phyloP scores from a whole-genome alignment of 176 grass and related monocot genomes.

The Oryza meyeriana region DNA sequence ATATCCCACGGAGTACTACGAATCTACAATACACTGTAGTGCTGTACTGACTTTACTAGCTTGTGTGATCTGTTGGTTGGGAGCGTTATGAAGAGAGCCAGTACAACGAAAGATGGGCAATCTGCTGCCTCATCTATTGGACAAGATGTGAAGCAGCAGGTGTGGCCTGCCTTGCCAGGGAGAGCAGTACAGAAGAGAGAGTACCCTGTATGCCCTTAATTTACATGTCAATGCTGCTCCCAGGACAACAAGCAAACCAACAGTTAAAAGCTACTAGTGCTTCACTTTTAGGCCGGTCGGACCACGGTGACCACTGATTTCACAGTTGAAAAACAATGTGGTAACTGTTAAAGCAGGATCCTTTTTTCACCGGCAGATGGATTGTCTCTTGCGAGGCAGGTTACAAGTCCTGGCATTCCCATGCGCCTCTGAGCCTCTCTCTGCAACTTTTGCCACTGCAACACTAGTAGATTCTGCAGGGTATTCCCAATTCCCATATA shows the following conservation, averaged over 20 bases:
- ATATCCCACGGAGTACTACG: not conserved
- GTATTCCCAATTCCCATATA: constrained; percentile 1
- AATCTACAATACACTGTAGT: not conserved
- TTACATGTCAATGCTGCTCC: not conserved
- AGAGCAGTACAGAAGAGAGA: not conserved
- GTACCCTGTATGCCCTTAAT: not conserved
- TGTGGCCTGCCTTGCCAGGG: not conserved
- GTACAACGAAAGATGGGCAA: constrained; percentile 4
- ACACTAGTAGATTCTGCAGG: constrained; percentile 31
- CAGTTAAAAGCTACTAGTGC: constrained; percentile 29
- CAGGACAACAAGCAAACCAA: constrained; percentile 7
- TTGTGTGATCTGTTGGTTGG: constrained; percentile 6
- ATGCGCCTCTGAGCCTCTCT: not conserved
- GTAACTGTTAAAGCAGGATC: constrained; percentile 20
- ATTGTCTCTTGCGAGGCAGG: constrained; percentile 32
- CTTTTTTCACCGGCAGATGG: constrained; percentile 1
- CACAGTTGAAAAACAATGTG: constrained; percentile 20
- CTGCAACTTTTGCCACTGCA: constrained; percentile 27
- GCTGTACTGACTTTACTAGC: too few relatives aligned
- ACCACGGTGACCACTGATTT: constrained; percentile 29
- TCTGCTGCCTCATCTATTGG: constrained; percentile 16
- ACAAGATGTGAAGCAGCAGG: constrained; percentile 36
- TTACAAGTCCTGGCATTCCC: not conserved
- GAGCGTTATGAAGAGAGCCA: not conserved
- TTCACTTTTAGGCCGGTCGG: constrained; percentile 31